Evolutionary conservation across 805 yeast species (phyloP).

Genomic region (Kuraishia borneana): DNA sequence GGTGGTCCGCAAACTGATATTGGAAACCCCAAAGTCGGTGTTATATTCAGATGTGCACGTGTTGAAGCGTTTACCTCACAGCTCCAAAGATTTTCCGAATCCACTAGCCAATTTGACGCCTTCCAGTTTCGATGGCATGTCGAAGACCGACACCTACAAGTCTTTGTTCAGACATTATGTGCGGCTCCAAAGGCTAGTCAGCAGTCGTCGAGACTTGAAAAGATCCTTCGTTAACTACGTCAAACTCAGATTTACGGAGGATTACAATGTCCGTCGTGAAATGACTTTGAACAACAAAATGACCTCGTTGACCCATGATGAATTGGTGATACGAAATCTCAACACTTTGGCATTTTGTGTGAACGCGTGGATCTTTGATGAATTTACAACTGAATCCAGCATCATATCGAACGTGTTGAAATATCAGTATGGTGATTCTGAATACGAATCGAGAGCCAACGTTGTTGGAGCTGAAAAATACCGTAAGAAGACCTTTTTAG

Average conservation of each 20-base stretch:
- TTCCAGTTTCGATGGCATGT: background rate
- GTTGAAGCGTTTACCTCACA: background rate
- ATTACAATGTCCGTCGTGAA: slow-evolving; percentile 10
- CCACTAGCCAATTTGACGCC: background rate
- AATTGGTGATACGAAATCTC: slow-evolving; percentile 7
- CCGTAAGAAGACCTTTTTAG: background rate
- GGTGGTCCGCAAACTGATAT: background rate
- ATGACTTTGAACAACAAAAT: background rate
- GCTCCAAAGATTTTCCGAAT: background rate
- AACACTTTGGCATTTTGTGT: slow-evolving; percentile 15
- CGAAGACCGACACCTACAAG: background rate
- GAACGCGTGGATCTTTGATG: slow-evolving; percentile 11
- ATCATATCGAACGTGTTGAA: background rate
- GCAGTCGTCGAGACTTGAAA: background rate
- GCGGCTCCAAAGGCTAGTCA: slow-evolving; percentile 1
- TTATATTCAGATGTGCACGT: background rate
- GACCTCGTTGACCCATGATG: slow-evolving; percentile 4
- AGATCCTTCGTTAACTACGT: slow-evolving; percentile 3
- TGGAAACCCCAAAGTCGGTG: background rate
- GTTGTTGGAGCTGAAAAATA: background rate
- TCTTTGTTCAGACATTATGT: slow-evolving; percentile 1
- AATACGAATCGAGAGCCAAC: background rate
- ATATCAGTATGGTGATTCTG: background rate
- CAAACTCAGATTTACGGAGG: slow-evolving; percentile 12
- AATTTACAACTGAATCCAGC: slow-evolving; percentile 2